Conservation (phyloP, 2,329 filamentous ascomycete genomes). For the Stachybotrys chartarum region DNA sequence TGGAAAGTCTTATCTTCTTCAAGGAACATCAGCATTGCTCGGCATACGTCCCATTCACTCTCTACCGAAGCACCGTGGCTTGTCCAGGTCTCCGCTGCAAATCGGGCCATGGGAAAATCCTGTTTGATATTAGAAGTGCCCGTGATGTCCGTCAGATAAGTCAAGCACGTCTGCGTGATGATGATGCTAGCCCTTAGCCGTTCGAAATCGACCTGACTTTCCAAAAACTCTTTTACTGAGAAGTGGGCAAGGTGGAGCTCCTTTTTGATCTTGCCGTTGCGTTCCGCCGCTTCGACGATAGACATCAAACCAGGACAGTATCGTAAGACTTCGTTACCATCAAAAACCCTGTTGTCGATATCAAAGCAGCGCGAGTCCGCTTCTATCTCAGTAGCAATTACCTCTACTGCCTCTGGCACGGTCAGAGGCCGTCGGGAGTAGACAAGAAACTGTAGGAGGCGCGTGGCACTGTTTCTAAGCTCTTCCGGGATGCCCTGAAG, state of each 20-base stretch:
- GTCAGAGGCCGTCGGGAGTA: neutral
- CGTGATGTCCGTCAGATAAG: neutral
- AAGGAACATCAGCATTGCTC: neutral
- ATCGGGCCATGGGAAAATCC: neutral
- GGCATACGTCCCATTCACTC: neutral
- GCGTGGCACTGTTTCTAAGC: neutral
- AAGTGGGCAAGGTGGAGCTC: neutral
- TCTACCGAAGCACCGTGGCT: neutral
- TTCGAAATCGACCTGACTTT: neutral
- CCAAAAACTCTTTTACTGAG: neutral
- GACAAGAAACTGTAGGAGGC: neutral
- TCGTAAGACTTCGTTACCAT: neutral
- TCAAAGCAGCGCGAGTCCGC: neutral
- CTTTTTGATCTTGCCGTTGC: neutral
- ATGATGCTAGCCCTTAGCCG: neutral
- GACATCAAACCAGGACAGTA: neutral
- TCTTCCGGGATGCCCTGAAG: neutral
- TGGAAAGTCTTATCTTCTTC: neutral
- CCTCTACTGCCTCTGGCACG: neutral
- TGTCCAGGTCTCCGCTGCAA: neutral
- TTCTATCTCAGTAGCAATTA: neutral
- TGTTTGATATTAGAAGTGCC: neutral
- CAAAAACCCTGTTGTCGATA: neutral
- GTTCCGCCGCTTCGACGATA: neutral
- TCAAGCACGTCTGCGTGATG: neutral